phyloP scores from a whole-genome alignment of 2,329 filamentous ascomycete species.

The Claviceps maximensis region DNA sequence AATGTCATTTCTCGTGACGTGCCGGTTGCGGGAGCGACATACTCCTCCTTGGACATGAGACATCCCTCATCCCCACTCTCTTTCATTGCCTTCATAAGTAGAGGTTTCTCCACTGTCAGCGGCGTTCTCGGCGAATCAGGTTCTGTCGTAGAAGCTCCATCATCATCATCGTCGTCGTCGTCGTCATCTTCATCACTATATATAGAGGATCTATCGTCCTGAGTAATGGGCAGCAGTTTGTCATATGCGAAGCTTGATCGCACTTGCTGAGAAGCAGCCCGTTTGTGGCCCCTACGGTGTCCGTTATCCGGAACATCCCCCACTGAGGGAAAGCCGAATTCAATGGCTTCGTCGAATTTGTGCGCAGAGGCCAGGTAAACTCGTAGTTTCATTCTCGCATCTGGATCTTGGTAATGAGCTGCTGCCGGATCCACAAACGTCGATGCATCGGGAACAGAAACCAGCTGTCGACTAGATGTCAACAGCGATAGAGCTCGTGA shows the following conservation, averaged over 20 bases:
- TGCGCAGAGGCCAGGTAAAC: constrained; percentile 79
- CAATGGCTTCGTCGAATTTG: constrained; percentile 89
- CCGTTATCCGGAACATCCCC: constrained; percentile 28
- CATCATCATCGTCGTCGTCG: constrained; percentile 9
- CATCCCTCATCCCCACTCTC: constrained; percentile 14
- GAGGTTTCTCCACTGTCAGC: constrained; percentile 29
- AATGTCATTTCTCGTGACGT: constrained; percentile 80
- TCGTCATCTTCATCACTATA: constrained; percentile 24
- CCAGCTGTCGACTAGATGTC: constrained; percentile 28
- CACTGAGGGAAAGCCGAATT: constrained; percentile 75
- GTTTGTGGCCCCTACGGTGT: constrained; percentile 9
- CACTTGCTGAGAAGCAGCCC: constrained; percentile 13
- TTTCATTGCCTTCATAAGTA: constrained; percentile 15
- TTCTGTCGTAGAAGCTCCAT: constrained; percentile 41
- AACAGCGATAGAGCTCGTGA: constrained; percentile 45
- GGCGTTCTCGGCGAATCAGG: constrained; percentile 48
- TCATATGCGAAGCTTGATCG: constrained; percentile 27
- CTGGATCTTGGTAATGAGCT: constrained; percentile 79
- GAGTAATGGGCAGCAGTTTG: constrained; percentile 42
- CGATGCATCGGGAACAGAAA: constrained; percentile 9
- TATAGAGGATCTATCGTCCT: constrained; percentile 43
- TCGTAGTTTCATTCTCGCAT: constrained; percentile 73
- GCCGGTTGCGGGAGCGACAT: constrained; percentile 39
- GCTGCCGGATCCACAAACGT: constrained; percentile 52
- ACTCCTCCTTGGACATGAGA: constrained; percentile 22